Evolutionary conservation across 768 basidiomycete species (phyloP), one percentile per base, ranked within the genome.

Genomic region (Coprinopsis sp.): DNA sequence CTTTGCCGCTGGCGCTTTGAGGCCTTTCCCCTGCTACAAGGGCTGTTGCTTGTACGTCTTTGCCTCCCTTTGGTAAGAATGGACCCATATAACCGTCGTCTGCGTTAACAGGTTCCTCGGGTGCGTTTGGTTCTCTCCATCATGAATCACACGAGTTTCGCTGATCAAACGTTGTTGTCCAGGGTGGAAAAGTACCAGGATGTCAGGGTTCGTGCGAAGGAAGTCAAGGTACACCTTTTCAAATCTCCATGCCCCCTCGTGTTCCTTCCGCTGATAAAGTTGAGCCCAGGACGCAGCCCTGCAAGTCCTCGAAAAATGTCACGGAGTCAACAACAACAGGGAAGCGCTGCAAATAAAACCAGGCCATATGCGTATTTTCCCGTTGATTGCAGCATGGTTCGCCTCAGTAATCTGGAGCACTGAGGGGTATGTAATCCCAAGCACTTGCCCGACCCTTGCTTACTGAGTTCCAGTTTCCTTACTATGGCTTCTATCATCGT

Each of bases 181-280:
- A 46, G 44, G 16, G 4, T 34, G 19, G 31, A 18, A 34, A 24
- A 46, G 13, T 46, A 11, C 44, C 18, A 46, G 34, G 44, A 46
- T 28, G 24, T 37, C 18, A 34, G 21, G 6, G 36, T 46, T 36
- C 44, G 44, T 10, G 44, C 44, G 44, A 46, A 46, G 44, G 44
- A 46, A n/a, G 44, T 46, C 14, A 46, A 46, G 33, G 44, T 33
- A 42, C 29, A 21, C n/a, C n/a, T n/a, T 42, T 13, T 13, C 19
- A 28, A 7, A 2, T 28, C n/a, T 3, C 11, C 24, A 10, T 42
- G 25, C 5, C 23, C 16, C 21, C 29, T 12, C 6, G 13, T 10
- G 6, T 14, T 42, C 25, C 7, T 28, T 42, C 2, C 16, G 7
- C 24, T 42, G 29, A 14, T n/a, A 42, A n/a, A n/a, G n/a, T n/a